These are phyloP conservation scores for Tetratostichococcus sp. DNA, from an alignment of 139 green algal genomes.

Conservation along the genomic window DNA sequence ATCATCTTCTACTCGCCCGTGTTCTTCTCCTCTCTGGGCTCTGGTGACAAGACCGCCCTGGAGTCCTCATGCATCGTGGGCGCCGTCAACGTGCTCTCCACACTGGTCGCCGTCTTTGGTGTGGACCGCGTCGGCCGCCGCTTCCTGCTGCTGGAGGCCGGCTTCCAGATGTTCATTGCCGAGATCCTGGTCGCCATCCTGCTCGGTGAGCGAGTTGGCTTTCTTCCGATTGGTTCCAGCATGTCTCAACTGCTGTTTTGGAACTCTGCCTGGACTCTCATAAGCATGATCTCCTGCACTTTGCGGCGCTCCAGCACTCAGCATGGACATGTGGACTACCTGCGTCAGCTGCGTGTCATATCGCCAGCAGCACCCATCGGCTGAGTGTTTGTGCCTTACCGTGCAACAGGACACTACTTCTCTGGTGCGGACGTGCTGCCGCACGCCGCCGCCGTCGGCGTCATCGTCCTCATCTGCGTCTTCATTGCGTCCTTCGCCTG, in stretches of 20 bases:
- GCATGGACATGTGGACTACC: too few species aligned
- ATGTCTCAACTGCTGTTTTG: too few species aligned
- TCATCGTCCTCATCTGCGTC: slow-evolving; percentile 66
- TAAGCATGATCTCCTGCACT: too few species aligned
- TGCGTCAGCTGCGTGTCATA: too few species aligned
- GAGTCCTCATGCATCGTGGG: slow-evolving; percentile 26
- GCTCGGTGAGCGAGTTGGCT: neutral
- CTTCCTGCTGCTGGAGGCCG: slow-evolving; percentile 28
- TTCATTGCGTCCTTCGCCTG: slow-evolving; percentile 73
- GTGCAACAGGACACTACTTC: neutral
- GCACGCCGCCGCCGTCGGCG: slow-evolving; percentile 10
- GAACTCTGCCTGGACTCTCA: too few species aligned
- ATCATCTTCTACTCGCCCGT: slow-evolving; percentile 43
- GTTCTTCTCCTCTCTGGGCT: slow-evolving; percentile 28
- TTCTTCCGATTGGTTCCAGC: too few species aligned
- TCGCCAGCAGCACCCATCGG: too few species aligned
- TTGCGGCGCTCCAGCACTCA: too few species aligned
- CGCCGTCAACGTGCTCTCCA: slow-evolving; percentile 37
- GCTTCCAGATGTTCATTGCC: slow-evolving; percentile 30
- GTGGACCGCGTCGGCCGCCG: slow-evolving; percentile 29
- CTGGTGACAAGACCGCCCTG: slow-evolving; percentile 17
- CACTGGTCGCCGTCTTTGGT: slow-evolving; percentile 39
- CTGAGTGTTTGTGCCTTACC: neutral
- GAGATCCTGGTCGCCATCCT: slow-evolving; percentile 15
- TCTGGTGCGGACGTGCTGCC: neutral